phyloP scores from a whole-genome alignment of 1,284 basidiomycete genomes.

The Coniferiporia sulphurascens region DNA sequence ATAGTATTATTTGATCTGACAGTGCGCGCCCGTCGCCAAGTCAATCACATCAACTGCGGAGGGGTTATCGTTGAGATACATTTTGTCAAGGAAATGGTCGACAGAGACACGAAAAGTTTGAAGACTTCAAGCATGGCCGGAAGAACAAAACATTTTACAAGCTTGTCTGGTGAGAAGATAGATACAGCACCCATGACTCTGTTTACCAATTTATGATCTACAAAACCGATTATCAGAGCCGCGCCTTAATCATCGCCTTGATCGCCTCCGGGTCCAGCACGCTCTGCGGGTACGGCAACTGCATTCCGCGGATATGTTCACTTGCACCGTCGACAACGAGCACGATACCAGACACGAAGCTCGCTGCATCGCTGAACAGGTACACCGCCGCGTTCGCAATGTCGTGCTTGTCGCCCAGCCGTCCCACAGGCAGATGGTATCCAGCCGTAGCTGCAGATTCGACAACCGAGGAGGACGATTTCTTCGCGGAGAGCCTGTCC shows the following conservation, averaged over 20 bases:
- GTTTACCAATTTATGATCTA: too few relatives aligned
- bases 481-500: slow-evolving; percentile 57
- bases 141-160: too few relatives aligned
- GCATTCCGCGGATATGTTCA: slow-evolving; percentile 47
- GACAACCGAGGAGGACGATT: slow-evolving; percentile 13
- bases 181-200: too few relatives aligned
- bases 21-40: too few relatives aligned
- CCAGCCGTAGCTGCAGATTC: neutral
- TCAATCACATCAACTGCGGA: too few relatives aligned
- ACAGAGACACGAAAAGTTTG: too few relatives aligned
- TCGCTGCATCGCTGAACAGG: slow-evolving; percentile 85
- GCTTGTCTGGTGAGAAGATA: too few relatives aligned
- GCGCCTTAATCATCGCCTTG: slow-evolving; percentile 36
- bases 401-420: slow-evolving; percentile 66
- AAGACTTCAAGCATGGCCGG: too few relatives aligned
- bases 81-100: too few relatives aligned
- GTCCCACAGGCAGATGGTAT: slow-evolving; percentile 50
- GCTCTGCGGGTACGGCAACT: slow-evolving; percentile 60
- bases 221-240: slow-evolving; percentile 26
- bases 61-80: too few relatives aligned
- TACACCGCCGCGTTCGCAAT: slow-evolving; percentile 80
- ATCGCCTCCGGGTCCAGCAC: slow-evolving; percentile 55
- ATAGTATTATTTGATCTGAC: too few relatives aligned
- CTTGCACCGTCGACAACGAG: slow-evolving; percentile 63
- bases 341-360: slow-evolving; percentile 74